phyloP scores from a whole-genome alignment of 495 filamentous ascomycete genomes.

The Chaetomium tenue region DNA sequence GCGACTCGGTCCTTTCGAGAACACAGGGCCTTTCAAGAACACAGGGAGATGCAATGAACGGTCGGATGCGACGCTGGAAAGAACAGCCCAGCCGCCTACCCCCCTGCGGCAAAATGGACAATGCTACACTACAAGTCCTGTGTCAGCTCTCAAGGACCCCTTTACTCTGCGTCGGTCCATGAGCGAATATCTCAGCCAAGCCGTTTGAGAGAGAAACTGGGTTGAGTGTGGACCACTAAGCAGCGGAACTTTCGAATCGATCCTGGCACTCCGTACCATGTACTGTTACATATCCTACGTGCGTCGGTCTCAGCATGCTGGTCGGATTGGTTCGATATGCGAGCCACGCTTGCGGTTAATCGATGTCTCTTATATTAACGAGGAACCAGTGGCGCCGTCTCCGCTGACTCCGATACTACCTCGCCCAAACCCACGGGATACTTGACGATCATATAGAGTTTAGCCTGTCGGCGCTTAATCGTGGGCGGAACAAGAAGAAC shows the following conservation, averaged over 20 bases:
- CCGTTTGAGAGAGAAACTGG: background rate
- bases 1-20: conserved; percentile 24
- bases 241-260: background rate
- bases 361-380: background rate
- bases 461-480: conserved; percentile 9
- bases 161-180: conserved; percentile 1
- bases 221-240: background rate
- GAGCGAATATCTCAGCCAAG: background rate
- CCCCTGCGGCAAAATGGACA: conserved; percentile 27
- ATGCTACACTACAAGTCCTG: conserved; percentile 30
- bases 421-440: background rate
- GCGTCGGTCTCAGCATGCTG: background rate
- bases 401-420: background rate
- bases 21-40: conserved; percentile 20
- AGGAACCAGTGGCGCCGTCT: background rate
- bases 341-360: conserved; percentile 14
- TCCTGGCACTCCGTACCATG: too few relatives aligned
- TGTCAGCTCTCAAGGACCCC: background rate
- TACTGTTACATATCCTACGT: too few relatives aligned
- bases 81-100: conserved; percentile 17
- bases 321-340: conserved; percentile 20
- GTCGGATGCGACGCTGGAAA: conserved; percentile 22
- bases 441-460: conserved; percentile 3
- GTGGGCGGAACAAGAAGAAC: background rate
- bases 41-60: conserved; percentile 5